phyloP scores from a whole-genome alignment of 73 alveolate species.

The Tetrahymena borealis region DNA sequence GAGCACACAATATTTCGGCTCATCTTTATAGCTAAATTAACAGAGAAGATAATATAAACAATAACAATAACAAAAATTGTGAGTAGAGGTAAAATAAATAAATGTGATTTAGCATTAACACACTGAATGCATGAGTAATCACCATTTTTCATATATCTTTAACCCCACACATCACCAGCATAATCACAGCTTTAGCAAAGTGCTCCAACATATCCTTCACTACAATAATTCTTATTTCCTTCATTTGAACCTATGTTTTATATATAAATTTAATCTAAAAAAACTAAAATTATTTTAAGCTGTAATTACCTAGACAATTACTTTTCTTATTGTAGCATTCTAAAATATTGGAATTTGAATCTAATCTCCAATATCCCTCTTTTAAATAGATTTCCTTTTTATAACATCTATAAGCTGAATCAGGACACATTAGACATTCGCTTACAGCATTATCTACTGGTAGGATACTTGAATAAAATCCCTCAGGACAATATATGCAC shows the following conservation, averaged over 20 bases:
- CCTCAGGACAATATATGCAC: no score
- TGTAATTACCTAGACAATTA: no score
- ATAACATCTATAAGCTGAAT: no score
- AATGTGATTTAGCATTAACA: background rate
- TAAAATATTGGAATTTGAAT: no score
- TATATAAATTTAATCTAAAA: background rate
- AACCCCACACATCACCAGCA: background rate
- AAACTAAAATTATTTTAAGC: background rate
- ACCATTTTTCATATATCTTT: background rate
- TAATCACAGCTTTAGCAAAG: background rate
- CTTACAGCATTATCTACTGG: no score
- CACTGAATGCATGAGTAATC: background rate
- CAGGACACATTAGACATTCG: no score
- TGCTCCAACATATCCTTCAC: background rate
- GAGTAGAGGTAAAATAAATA: background rate
- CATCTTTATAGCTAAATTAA: background rate
- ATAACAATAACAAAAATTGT: background rate
- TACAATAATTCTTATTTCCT: background rate
- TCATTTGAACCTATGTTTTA: background rate
- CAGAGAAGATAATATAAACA: background rate
- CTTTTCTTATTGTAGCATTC: no score
- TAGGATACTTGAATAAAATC: no score
- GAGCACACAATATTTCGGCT: no score
- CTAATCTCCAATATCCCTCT: no score
- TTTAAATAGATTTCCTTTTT: no score